A percentile compares a stretch with the other conserved stretches of the same genome.
Conservation (phyloP, 768 basidiomycete species). For the Agrocybe praecox region DNA sequence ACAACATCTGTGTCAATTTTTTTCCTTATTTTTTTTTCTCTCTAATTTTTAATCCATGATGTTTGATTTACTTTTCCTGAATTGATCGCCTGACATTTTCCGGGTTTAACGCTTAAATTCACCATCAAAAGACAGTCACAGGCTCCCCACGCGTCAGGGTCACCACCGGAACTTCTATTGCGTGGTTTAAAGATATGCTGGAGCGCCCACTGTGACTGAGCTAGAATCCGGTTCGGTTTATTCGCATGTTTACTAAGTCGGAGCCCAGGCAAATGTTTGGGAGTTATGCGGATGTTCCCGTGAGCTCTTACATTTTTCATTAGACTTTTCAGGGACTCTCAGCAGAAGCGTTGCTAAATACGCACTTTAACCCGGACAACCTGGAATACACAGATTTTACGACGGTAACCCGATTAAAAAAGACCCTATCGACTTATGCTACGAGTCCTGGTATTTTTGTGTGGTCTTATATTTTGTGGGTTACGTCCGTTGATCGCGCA, state of each 20-base stretch:
- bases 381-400: background rate
- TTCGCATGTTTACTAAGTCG: conserved; percentile 1
- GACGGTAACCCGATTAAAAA: background rate
- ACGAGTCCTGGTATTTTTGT: background rate
- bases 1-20: conserved; percentile 10
- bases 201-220: background rate
- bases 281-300: conserved; percentile 12
- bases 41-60: conserved; percentile 4
- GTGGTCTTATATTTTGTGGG: no score
- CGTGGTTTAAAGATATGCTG: background rate
- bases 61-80: background rate
- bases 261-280: background rate
- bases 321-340: conserved; percentile 14
- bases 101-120: background rate
- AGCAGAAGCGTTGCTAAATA: conserved; percentile 4
- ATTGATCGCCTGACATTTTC: conserved; percentile 2
- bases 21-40: conserved; percentile 6
- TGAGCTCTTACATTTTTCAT: conserved; percentile 7
- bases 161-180: background rate
- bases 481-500: no score
- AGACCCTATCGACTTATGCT: background rate
- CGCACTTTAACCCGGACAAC: background rate
- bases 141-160: conserved; percentile 2
- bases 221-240: background rate
- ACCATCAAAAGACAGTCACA: background rate